Percentiles rank a stretch among this genome's conserved stretches.
phyloP scores from a whole-genome alignment of 1,284 basidiomycete genomes.

The Irpex sp. region DNA sequence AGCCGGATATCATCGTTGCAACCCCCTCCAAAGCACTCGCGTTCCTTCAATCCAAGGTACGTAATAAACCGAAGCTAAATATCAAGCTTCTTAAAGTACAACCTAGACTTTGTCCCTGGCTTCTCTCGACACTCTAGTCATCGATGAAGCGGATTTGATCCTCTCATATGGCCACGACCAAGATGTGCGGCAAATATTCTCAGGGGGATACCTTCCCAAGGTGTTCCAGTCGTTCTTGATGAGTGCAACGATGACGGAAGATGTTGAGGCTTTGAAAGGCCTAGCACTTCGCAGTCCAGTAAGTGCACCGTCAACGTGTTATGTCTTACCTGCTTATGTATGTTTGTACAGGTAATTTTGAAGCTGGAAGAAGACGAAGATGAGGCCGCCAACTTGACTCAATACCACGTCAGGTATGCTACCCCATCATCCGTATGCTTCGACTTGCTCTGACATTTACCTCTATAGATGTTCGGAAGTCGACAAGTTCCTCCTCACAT shows the following conservation, averaged over 20 bases:
- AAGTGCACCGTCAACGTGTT: constrained; percentile 26
- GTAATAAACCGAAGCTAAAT: neutral
- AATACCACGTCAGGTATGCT: constrained; percentile 76
- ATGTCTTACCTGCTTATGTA: neutral
- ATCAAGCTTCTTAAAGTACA: neutral
- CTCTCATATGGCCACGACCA: constrained; percentile 96
- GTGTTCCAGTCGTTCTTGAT: constrained; percentile 95
- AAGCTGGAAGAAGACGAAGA: constrained; percentile 85
- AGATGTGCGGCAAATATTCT: constrained; percentile 84
- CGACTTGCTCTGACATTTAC: constrained; percentile 4
- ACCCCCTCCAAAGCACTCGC: constrained; percentile 86
- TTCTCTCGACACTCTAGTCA: constrained; percentile 82
- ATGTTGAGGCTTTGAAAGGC: constrained; percentile 90
- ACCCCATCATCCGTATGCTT: neutral
- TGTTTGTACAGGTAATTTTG: constrained; percentile 67
- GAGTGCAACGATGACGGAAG: constrained; percentile 97
- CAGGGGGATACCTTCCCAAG: constrained; percentile 76
- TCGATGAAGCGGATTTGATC: constrained; percentile 98
- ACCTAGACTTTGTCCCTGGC: constrained; percentile 55
- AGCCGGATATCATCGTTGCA: constrained; percentile 89
- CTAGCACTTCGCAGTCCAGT: constrained; percentile 87
- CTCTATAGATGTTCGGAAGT: constrained; percentile 76
- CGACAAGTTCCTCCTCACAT: constrained; percentile 94
- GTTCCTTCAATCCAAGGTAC: constrained; percentile 77
- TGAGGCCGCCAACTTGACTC: constrained; percentile 75